phyloP scores from a whole-genome alignment of 371 early-diverging fungal species.

The Quaeritorhiza haematococci region DNA sequence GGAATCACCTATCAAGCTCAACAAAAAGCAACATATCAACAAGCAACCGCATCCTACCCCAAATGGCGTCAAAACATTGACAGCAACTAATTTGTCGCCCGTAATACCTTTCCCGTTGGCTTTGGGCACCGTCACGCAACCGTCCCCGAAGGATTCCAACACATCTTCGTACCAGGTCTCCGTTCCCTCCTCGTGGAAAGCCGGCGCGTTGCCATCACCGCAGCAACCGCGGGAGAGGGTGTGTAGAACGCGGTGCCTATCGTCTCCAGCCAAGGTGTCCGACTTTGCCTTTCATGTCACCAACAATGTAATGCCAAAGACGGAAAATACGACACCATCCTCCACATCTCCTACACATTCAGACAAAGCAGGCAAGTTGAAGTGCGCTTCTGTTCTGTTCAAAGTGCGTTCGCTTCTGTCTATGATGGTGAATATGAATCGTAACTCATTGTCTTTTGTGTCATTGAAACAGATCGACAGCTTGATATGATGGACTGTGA shows the following conservation, averaged over 20 bases:
- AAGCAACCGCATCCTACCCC: neutral
- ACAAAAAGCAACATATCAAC: slow-evolving; percentile 18
- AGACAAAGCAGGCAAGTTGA: no score
- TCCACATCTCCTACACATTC: no score
- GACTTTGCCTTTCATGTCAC: neutral
- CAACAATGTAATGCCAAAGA: neutral
- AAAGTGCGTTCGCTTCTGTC: no score
- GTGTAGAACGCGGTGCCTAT: no score
- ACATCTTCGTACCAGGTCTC: neutral
- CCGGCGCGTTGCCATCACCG: neutral
- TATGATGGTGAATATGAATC: no score
- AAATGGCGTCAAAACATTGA: neutral
- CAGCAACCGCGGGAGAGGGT: no score
- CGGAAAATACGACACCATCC: no score
- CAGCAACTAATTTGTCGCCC: neutral
- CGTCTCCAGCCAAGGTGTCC: neutral
- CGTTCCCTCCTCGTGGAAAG: neutral
- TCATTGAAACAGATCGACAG: no score
- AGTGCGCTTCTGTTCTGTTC: no score
- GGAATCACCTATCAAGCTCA: slow-evolving; percentile 19
- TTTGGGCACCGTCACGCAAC: neutral
- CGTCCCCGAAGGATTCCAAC: neutral
- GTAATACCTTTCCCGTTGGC: neutral
- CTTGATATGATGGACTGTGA: slow-evolving; percentile 20
- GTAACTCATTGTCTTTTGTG: no score